phyloP scores from a whole-genome alignment of 1,284 basidiomycete species.

The Schizophyllum amplum region DNA sequence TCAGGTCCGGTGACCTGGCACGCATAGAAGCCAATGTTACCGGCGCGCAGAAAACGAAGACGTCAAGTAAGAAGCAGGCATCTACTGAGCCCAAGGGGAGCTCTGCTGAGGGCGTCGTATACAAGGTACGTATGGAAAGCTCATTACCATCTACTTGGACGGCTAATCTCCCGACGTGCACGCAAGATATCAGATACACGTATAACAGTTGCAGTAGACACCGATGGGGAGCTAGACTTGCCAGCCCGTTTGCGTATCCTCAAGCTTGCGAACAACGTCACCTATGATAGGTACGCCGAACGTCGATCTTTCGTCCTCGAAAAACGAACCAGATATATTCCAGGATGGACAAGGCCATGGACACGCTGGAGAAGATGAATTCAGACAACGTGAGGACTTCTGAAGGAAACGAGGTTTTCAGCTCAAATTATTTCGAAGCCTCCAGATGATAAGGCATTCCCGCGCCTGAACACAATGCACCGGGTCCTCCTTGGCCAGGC shows the following conservation, averaged over 20 bases:
- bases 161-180: neutral
- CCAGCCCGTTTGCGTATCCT: conserved; percentile 79
- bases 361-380: conserved; percentile 45
- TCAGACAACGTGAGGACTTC: conserved; percentile 11
- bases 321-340: neutral
- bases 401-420: neutral
- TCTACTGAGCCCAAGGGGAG: conserved; percentile 5
- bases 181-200: conserved; percentile 66
- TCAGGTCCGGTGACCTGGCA: conserved; percentile 73
- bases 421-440: neutral
- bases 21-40: conserved; percentile 68
- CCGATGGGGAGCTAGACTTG: conserved; percentile 53
- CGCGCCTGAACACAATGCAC: neutral
- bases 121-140: conserved; percentile 46
- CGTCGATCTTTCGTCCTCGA: neutral
- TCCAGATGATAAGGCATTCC: neutral
- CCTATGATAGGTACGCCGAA: conserved; percentile 69
- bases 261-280: conserved; percentile 88
- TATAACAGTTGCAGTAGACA: conserved; percentile 70
- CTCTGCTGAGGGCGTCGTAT: conserved; percentile 71
- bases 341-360: conserved; percentile 79
- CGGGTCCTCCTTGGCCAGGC: conserved; percentile 62
- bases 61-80: conserved; percentile 34
- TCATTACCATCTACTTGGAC: neutral
- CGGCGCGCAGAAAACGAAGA: conserved; percentile 32